Evolutionary conservation across 2,329 filamentous ascomycete species (phyloP).

Genomic region (Pyricularia sp.): DNA sequence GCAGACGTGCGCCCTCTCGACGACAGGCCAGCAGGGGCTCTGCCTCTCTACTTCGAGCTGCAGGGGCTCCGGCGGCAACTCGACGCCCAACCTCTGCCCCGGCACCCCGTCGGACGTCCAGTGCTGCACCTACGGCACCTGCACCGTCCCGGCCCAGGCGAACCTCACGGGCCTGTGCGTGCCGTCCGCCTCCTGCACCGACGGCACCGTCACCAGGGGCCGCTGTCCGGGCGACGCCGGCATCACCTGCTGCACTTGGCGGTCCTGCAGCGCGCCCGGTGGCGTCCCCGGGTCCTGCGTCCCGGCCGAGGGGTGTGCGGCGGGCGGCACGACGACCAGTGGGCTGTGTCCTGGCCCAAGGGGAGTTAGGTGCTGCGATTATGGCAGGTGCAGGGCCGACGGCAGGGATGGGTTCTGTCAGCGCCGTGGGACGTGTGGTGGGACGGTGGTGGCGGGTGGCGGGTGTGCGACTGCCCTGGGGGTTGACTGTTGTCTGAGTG

Average conservation of each 20-base stretch:
- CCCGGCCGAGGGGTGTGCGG: background rate
- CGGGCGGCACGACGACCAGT: background rate
- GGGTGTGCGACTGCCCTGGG: background rate
- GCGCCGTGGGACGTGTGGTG: background rate
- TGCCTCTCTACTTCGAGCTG: background rate
- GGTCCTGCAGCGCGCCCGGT: background rate
- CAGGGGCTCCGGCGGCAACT: background rate
- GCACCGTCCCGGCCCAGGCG: background rate
- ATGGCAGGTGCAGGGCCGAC: background rate
- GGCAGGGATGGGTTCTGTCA: background rate
- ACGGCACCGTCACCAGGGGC: background rate
- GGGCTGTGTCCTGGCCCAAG: background rate
- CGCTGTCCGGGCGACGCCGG: background rate
- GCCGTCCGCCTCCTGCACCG: background rate
- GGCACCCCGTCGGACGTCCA: background rate
- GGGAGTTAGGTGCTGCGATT: background rate
- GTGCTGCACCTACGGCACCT: conserved; percentile 1
- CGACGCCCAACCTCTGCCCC: background rate
- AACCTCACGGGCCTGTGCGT: background rate
- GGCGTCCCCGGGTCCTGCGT: background rate
- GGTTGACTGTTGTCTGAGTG: background rate
- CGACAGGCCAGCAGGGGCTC: background rate
- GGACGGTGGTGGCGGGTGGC: background rate
- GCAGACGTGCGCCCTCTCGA: background rate
- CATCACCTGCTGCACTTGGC: background rate